Percentiles rank a stretch among this genome's conserved stretches.
phyloP scores from a whole-genome alignment of 2,329 filamentous ascomycete species.

The Pseudogymnoascus sp. region DNA sequence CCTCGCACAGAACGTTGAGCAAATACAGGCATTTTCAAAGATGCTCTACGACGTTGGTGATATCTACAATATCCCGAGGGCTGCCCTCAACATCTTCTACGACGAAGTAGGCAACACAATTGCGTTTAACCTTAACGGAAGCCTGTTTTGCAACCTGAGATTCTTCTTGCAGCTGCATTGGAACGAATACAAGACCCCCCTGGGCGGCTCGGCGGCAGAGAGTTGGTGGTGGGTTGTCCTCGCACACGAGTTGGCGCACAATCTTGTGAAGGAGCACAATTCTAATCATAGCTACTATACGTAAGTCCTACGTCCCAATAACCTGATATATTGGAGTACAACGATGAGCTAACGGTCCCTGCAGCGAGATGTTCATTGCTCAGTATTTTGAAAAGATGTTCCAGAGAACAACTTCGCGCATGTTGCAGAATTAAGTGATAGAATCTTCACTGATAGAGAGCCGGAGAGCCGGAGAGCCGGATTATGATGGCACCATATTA shows the following conservation, averaged over 20 bases:
- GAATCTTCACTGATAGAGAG: background rate
- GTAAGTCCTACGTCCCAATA: constrained; percentile 31
- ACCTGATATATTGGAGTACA: background rate
- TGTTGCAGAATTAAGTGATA: background rate
- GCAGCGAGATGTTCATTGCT: constrained; percentile 65
- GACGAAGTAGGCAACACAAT: constrained; percentile 73
- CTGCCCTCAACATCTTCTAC: constrained; percentile 77
- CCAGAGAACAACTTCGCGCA: constrained; percentile 14
- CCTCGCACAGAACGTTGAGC: constrained; percentile 49
- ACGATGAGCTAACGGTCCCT: constrained; percentile 15
- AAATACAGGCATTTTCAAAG: constrained; percentile 63
- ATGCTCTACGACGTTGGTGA: constrained; percentile 60
- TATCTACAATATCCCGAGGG: constrained; percentile 62
- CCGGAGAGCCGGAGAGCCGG: background rate
- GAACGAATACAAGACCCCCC: constrained; percentile 30
- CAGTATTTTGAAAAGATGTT: constrained; percentile 69
- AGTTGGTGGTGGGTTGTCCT: constrained; percentile 94
- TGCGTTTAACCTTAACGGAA: constrained; percentile 81
- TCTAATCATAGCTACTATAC: constrained; percentile 77
- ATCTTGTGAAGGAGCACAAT: constrained; percentile 71
- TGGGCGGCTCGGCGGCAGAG: constrained; percentile 39
- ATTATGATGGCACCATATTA: background rate
- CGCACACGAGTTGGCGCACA: constrained; percentile 93
- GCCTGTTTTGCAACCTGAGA: constrained; percentile 86
- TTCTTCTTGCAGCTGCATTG: constrained; percentile 78